phyloP scores from a whole-genome alignment of 331 rosid genomes.

The Malus hybrid region DNA sequence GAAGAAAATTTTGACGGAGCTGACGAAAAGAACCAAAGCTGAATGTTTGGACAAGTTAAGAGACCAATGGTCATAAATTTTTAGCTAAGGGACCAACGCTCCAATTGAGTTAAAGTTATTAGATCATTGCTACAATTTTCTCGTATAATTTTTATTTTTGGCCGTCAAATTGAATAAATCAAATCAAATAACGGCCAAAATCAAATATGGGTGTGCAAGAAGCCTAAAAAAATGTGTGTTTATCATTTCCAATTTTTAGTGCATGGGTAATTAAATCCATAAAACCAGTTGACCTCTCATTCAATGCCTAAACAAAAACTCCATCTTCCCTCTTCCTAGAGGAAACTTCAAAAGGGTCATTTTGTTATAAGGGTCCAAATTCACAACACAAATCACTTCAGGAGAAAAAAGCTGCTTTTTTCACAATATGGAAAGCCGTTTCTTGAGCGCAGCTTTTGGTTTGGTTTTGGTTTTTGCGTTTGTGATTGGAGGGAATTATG shows the following conservation, averaged over 20 bases:
- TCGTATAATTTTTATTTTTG: too few relatives aligned
- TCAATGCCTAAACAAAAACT: constrained; percentile 45
- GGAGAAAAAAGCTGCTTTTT: background rate
- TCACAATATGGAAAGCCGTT: constrained; percentile 28
- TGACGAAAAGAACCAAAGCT: too few relatives aligned
- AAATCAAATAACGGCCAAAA: too few relatives aligned
- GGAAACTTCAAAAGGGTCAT: constrained; percentile 8
- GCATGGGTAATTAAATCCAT: background rate
- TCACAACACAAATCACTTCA: constrained; percentile 6
- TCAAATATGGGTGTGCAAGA: too few relatives aligned
- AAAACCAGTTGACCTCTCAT: constrained; percentile 25
- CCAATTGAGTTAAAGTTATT: too few relatives aligned
- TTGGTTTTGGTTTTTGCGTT: constrained; percentile 30
- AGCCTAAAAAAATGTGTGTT: too few relatives aligned
- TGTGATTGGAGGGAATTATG: constrained; percentile 23
- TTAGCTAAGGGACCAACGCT: too few relatives aligned
- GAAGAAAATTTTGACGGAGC: too few relatives aligned
- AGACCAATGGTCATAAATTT: too few relatives aligned
- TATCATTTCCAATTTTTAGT: background rate
- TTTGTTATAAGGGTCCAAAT: constrained; percentile 27
- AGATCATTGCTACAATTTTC: too few relatives aligned
- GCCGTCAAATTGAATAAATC: too few relatives aligned
- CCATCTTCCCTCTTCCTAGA: constrained; percentile 53
- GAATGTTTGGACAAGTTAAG: too few relatives aligned
- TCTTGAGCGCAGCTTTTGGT: constrained; percentile 24